Evolutionary conservation across 2,329 filamentous ascomycete species (phyloP).

Genomic region (Elsinoe necatrix): DNA sequence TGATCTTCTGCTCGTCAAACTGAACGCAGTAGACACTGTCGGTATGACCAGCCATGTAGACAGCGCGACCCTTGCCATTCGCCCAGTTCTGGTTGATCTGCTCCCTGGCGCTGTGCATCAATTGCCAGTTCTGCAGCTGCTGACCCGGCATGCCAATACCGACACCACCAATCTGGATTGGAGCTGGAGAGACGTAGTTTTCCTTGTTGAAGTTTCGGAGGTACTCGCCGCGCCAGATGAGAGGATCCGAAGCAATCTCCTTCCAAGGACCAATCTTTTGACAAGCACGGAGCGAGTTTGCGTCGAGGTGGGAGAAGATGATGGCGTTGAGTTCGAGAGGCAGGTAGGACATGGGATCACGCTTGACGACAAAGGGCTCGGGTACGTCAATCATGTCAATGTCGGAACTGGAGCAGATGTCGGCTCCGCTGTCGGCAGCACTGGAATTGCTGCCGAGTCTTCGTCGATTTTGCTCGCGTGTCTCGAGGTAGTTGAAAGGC

Average conservation of each 20-base stretch:
- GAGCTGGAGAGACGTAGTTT: conserved; percentile 37
- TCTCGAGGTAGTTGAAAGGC: conserved; percentile 18
- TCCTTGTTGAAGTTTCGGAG: conserved; percentile 44
- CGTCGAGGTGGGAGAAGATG: conserved; percentile 35
- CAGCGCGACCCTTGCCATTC: conserved; percentile 61
- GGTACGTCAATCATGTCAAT: conserved; percentile 22
- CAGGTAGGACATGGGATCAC: conserved; percentile 46
- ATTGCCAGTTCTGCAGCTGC: conserved; percentile 72
- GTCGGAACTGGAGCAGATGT: conserved; percentile 29
- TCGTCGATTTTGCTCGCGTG: conserved; percentile 16
- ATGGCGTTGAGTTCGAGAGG: conserved; percentile 52
- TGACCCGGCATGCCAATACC: conserved; percentile 42
- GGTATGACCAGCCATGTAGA: conserved; percentile 86
- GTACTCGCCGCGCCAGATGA: conserved; percentile 58
- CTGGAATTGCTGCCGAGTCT: conserved; percentile 20
- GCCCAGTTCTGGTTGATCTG: conserved; percentile 70
- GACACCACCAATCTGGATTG: conserved; percentile 40
- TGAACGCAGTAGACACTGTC: conserved; percentile 98
- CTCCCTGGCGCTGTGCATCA: conserved; percentile 69
- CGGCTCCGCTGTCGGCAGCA: conserved; percentile 32
- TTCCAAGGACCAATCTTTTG: conserved; percentile 54
- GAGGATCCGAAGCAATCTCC: conserved; percentile 45
- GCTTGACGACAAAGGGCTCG: conserved; percentile 2
- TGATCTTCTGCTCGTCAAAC: conserved; percentile 96
- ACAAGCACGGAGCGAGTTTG: conserved; percentile 38